Conservation (phyloP, 352 stramenopile genomes). For the Globisporangium abappressorium region DNA sequence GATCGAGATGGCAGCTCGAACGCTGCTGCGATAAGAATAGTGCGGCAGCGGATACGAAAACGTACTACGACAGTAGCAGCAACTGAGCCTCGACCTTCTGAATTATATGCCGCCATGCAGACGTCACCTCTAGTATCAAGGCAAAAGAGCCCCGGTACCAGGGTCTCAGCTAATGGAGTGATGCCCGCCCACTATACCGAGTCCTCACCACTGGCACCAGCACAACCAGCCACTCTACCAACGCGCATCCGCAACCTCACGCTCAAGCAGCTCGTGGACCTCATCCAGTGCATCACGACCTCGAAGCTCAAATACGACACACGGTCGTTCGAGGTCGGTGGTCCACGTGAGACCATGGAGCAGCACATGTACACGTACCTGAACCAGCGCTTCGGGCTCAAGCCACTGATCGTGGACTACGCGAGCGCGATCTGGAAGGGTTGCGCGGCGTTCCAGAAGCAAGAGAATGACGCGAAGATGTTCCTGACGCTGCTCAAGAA, state of each 20-base stretch:
- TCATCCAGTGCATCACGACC: conserved; percentile 66
- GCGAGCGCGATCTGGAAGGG: conserved; percentile 80
- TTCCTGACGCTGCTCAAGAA: conserved; percentile 78
- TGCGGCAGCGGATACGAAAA: conserved; percentile 23
- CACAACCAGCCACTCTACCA: neutral
- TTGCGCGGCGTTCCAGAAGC: conserved; percentile 37
- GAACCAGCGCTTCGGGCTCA: conserved; percentile 83
- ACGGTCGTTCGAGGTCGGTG: conserved; percentile 31
- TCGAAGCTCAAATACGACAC: conserved; percentile 75
- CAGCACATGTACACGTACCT: conserved; percentile 89
- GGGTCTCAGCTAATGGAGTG: neutral
- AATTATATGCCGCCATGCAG: neutral
- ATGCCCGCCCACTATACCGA: too few species aligned
- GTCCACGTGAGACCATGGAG: conserved; percentile 81
- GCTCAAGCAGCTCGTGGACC: conserved; percentile 74
- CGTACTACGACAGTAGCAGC: neutral
- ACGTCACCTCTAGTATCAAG: neutral
- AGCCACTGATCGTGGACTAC: conserved; percentile 72
- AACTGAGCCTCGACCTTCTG: neutral
- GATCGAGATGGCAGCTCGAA: neutral
- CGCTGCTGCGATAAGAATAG: neutral
- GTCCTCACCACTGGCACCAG: neutral
- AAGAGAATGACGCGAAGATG: conserved; percentile 74
- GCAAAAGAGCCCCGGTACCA: too few species aligned
- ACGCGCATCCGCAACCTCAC: conserved; percentile 44